Conservation (phyloP, 2,329 filamentous ascomycete species). For the Xylariaceae sp. region DNA sequence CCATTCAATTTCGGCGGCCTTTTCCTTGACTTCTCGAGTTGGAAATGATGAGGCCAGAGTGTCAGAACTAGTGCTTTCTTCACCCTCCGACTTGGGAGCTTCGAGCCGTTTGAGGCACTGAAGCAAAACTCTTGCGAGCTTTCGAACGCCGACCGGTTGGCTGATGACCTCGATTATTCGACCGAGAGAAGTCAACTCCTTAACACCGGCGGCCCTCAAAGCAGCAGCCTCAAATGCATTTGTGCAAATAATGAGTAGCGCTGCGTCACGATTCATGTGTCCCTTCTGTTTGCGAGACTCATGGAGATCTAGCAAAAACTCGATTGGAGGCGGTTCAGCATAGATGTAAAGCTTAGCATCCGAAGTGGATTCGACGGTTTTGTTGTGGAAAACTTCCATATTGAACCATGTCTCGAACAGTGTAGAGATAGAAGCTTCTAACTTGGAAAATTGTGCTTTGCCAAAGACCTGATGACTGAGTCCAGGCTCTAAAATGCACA, state of each 20-base stretch:
- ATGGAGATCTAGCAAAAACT: slow-evolving; percentile 16
- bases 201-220: slow-evolving; percentile 19
- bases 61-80: background rate
- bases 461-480: background rate
- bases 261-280: slow-evolving; percentile 11
- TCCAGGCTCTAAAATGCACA: slow-evolving; percentile 15
- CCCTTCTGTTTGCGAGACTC: slow-evolving; percentile 11
- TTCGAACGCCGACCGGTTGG: slow-evolving; percentile 22
- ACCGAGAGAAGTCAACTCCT: slow-evolving; percentile 18
- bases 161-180: slow-evolving; percentile 23
- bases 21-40: background rate
- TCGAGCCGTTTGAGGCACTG: slow-evolving; percentile 19
- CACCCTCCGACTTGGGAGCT: background rate
- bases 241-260: slow-evolving; percentile 23
- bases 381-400: slow-evolving; percentile 15
- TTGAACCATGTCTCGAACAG: slow-evolving; percentile 21
- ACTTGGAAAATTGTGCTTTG: background rate
- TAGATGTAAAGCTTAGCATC: slow-evolving; percentile 21
- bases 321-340: slow-evolving; percentile 23
- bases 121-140: slow-evolving; percentile 21
- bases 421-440: slow-evolving; percentile 17
- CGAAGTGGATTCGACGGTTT: slow-evolving; percentile 7
- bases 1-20: slow-evolving; percentile 2
- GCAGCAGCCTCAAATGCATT: slow-evolving; percentile 25
- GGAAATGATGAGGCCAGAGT: background rate